phyloP scores from a whole-genome alignment of 148 eudicot species.

The Linanthus parryae region DNA sequence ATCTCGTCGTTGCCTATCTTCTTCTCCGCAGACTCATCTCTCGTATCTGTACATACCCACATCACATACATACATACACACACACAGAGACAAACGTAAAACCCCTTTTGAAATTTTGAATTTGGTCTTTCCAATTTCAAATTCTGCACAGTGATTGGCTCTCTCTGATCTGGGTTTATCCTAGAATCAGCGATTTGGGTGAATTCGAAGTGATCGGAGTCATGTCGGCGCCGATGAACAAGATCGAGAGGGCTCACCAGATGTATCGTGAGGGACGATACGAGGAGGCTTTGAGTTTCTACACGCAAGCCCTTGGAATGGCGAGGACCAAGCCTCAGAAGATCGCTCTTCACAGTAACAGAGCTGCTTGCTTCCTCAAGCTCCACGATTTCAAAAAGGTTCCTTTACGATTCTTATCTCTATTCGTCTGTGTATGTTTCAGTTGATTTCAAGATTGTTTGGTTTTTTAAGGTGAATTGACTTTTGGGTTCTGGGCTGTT shows the following conservation, averaged over 20 bases:
- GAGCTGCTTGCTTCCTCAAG: conserved; percentile 92
- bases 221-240: conserved; percentile 43
- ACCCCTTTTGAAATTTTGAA: too few relatives aligned
- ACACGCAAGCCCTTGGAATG: conserved; percentile 57
- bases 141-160: too few relatives aligned
- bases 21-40: too few relatives aligned
- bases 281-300: conserved; percentile 57
- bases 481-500: too few relatives aligned
- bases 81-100: too few relatives aligned
- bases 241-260: conserved; percentile 86
- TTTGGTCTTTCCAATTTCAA: too few relatives aligned
- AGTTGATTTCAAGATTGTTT: neutral
- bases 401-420: neutral
- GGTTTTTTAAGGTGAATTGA: neutral
- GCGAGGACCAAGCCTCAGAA: conserved; percentile 71
- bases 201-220: too few relatives aligned
- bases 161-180: too few relatives aligned
- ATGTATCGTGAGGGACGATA: conserved; percentile 74
- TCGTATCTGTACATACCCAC: too few relatives aligned
- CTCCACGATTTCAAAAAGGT: conserved; percentile 79
- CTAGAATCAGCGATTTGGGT: too few relatives aligned
- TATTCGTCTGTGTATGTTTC: neutral
- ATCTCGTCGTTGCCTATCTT: too few relatives aligned
- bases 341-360: conserved; percentile 96
- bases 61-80: too few relatives aligned